Percentiles rank a stretch among this genome's conserved stretches.
Evolutionary conservation across 2,329 filamentous ascomycete species (phyloP).

Genomic region (Chaetomium strumarium): DNA sequence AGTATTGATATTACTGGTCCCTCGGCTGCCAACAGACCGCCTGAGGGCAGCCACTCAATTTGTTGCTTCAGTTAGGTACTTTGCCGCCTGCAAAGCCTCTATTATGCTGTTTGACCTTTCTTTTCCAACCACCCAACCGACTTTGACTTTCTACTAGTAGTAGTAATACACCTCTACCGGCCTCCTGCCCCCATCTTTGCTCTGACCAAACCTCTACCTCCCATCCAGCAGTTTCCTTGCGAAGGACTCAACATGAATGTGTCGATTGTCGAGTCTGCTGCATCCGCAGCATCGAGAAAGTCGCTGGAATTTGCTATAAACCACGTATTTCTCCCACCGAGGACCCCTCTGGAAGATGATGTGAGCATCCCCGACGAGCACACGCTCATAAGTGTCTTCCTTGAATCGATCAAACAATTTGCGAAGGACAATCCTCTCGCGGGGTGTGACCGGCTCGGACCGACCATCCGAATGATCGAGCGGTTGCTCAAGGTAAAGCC

Average conservation of each 20-base stretch:
- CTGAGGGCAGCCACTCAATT: too few species aligned
- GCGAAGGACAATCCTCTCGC: neutral
- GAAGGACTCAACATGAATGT: neutral
- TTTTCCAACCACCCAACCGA: too few species aligned
- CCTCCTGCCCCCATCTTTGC: too few species aligned
- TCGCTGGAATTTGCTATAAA: slow-evolving; percentile 7
- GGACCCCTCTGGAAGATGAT: slow-evolving; percentile 24
- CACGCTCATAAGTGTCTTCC: slow-evolving; percentile 5
- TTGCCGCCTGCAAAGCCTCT: too few species aligned
- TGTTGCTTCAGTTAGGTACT: too few species aligned
- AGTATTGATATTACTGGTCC: too few species aligned
- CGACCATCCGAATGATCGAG: slow-evolving; percentile 15
- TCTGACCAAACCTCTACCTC: too few species aligned
- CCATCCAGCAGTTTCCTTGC: too few species aligned
- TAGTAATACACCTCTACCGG: too few species aligned
- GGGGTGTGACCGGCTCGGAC: neutral
- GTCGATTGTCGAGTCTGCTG: neutral
- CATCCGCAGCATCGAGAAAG: neutral
- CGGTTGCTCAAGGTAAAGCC: slow-evolving; percentile 9
- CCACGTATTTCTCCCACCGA: slow-evolving; percentile 28
- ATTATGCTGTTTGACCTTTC: too few species aligned
- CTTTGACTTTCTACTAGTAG: too few species aligned
- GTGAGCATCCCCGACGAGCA: slow-evolving; percentile 1
- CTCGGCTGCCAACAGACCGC: too few species aligned
- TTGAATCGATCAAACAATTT: slow-evolving; percentile 6